Evolutionary conservation across 345 rosid species (phyloP).

Genomic region (Rhodamnia argentea): DNA sequence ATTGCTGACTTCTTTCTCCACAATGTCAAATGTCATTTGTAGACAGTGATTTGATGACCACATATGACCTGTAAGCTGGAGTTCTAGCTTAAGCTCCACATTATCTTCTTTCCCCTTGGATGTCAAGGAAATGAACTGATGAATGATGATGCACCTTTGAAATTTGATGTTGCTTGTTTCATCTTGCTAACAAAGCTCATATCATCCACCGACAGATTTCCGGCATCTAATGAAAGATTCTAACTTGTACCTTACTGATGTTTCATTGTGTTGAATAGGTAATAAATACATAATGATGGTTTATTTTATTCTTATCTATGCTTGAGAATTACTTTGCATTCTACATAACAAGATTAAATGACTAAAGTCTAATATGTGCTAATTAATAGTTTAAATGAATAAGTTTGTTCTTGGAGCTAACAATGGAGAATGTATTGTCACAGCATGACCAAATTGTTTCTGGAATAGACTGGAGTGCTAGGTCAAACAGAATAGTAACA

Average conservation of each 20-base stretch:
- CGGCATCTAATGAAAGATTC: background rate
- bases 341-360: background rate
- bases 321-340: background rate
- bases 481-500: constrained; percentile 75
- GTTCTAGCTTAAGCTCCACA: background rate
- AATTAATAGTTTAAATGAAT: background rate
- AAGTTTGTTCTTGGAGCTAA: background rate
- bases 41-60: background rate
- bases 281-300: background rate
- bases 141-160: background rate
- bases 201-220: background rate
- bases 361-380: background rate
- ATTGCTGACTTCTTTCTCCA: background rate
- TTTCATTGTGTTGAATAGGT: background rate
- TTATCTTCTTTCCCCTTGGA: background rate
- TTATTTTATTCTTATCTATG: background rate
- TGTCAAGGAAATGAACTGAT: background rate
- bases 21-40: background rate
- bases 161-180: background rate
- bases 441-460: constrained; percentile 99
- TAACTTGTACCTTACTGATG: background rate
- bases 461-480: constrained; percentile 92
- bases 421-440: background rate
- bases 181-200: background rate
- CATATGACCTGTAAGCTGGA: background rate